Evolutionary conservation across 495 filamentous ascomycete genomes (phyloP), one percentile per base, ranked within the genome.

Genomic region (Trichocladium antarcticum): DNA sequence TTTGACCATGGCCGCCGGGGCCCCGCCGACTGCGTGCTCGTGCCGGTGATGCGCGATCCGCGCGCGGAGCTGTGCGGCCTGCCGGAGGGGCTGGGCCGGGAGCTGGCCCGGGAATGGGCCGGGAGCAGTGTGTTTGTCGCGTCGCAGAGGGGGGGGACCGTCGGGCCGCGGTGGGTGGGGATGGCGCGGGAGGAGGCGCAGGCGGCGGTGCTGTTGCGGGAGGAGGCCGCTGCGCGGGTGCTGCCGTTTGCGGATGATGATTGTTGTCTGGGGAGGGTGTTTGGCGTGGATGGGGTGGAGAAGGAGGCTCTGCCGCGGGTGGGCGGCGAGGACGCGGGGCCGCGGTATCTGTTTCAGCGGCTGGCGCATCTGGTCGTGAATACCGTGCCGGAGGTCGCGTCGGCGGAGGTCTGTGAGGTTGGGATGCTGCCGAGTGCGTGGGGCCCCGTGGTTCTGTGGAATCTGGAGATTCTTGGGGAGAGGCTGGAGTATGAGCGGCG

Each of bases 71-170:
- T 19, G 16, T 17, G 35, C 15, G 15, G 5, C 3, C 1, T 19
- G n/a, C 6, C 4, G 35, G 16, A 17, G 0, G 24, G 8, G 20
- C 11, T 54, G 15, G 32, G 38, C n/a, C 47, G 48, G 4, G 43
- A 47, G 27, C 17, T 55, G 19, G 32, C 39, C 3, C 9, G 10
- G 48, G 48, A 48, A 21, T 48, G 53, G 53, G 29, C 32, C 6
- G 22, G 3, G 5, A 2, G 28, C 3, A 16, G 12, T 15, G 36
- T 47, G 3, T 17, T 52, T 4, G 41, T 45, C 1, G 39, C 32
- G 11, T 27, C 17, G 24, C 54, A 52, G 28, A 36, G 35, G 37
- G 12, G 10, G 24, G 24, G 12, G 29, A 10, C 4, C 6, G 9
- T 52, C 11, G 10, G 28, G 21, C 27, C 29, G 43, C 7, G n/a